A percentile compares a stretch with the other conserved stretches of the same genome.
These are phyloP conservation scores for Alternaria sp. DNA, from an alignment of 2,329 filamentous ascomycete genomes.

Conservation along the genomic window DNA sequence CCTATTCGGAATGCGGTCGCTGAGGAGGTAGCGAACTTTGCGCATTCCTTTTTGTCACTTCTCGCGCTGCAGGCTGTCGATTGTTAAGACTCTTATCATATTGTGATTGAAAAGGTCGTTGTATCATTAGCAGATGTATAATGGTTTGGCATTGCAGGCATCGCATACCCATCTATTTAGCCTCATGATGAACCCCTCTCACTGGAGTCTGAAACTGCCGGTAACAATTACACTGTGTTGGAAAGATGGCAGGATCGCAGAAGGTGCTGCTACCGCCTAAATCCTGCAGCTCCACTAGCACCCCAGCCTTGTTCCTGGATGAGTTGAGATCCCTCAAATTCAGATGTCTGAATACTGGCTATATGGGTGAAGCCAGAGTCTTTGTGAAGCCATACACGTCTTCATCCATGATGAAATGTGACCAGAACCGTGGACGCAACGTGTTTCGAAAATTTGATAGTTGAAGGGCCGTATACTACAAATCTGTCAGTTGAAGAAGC, in stretches of 20 bases:
- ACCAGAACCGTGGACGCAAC: not conserved
- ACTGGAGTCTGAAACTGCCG: not conserved
- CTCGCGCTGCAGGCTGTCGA: no score
- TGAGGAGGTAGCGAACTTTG: not conserved
- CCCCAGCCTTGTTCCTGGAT: not conserved
- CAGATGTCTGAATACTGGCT: not conserved
- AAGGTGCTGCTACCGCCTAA: not conserved
- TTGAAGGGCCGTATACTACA: not conserved
- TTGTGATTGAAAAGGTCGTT: not conserved
- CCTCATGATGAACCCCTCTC: not conserved
- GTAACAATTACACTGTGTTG: not conserved
- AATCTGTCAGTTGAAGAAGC: not conserved
- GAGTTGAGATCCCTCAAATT: no score
- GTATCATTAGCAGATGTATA: not conserved
- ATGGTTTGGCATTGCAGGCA: not conserved
- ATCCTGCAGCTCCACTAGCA: not conserved
- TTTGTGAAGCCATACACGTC: not conserved
- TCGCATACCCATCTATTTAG: not conserved
- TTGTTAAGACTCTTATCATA: no score
- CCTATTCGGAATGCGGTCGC: not conserved
- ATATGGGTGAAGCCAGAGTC: not conserved
- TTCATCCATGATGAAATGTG: not conserved
- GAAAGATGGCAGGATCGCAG: not conserved
- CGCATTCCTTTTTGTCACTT: not conserved
- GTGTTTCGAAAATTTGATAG: not conserved